phyloP scores from a whole-genome alignment of 768 basidiomycete genomes.

The Panaeolus papilionaceus region DNA sequence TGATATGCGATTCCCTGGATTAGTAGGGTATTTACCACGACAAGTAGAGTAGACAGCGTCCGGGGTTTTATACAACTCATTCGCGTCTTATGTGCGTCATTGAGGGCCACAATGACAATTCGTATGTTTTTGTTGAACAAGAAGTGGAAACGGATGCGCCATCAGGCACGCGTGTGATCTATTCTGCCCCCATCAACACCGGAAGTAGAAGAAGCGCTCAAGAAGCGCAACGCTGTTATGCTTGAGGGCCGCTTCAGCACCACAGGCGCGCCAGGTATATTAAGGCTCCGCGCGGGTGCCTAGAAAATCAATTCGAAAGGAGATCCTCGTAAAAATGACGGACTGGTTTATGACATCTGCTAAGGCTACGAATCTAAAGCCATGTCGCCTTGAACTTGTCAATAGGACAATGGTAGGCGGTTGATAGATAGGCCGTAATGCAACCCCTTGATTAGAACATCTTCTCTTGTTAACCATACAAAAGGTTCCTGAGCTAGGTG shows the following conservation, averaged over 20 bases:
- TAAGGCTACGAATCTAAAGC: not conserved
- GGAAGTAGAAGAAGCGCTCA: conserved; percentile 3
- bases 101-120: not conserved
- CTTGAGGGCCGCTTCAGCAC: conserved; percentile 5
- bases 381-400: too few relatives aligned
- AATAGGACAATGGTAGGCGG: not conserved
- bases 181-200: conserved; percentile 9
- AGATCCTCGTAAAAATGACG: not conserved
- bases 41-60: not conserved
- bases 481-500: not conserved
- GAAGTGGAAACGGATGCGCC: not conserved
- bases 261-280: not conserved
- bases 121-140: not conserved
- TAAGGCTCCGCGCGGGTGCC: conserved; percentile 1
- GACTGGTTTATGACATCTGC: not conserved
- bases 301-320: not conserved
- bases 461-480: not conserved
- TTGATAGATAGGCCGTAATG: not conserved
- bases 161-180: conserved; percentile 10
- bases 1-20: not conserved
- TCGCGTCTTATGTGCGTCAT: not conserved
- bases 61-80: not conserved
- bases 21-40: not conserved
- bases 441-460: conserved; percentile 2
- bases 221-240: not conserved